phyloP scores from a whole-genome alignment of 441 rosid species.

The Adansonia rubrostipa region DNA sequence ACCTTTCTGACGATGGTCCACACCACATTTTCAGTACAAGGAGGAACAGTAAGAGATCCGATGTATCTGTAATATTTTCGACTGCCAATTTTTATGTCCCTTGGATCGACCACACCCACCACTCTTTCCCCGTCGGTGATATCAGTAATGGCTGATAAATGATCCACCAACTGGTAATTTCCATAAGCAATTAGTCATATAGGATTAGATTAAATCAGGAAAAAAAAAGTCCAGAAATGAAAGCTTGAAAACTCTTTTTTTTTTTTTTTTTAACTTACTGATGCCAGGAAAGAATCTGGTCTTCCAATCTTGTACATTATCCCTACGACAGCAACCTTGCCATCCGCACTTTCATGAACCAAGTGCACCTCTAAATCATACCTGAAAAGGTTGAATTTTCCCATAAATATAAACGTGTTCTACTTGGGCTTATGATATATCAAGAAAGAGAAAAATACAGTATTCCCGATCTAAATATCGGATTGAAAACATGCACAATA shows the following conservation, averaged over 20 bases:
- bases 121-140: conserved; percentile 5
- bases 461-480: background rate
- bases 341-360: conserved; percentile 70
- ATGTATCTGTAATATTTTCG: conserved; percentile 65
- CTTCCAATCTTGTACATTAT: conserved; percentile 64
- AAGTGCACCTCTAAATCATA: conserved; percentile 66
- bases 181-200: background rate
- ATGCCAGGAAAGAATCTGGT: conserved; percentile 65
- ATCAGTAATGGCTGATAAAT: conserved; percentile 44
- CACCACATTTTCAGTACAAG: conserved; percentile 71
- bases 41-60: conserved; percentile 87
- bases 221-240: background rate
- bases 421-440: background rate
- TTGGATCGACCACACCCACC: conserved; percentile 53
- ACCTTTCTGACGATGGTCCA: conserved; percentile 79
- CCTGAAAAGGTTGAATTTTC: conserved; percentile 35
- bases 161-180: conserved; percentile 44
- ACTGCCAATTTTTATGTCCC: conserved; percentile 45
- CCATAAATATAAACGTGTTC: background rate
- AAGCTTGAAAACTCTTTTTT: background rate
- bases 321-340: conserved; percentile 65
- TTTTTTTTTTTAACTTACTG: conserved; percentile 37
- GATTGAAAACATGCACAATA: background rate
- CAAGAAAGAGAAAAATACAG: background rate
- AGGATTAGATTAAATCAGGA: background rate